Evolutionary conservation across 345 rosid genomes (phyloP), one percentile per base, ranked within the genome.

Genomic region (Eucalyptus cloeziana): DNA sequence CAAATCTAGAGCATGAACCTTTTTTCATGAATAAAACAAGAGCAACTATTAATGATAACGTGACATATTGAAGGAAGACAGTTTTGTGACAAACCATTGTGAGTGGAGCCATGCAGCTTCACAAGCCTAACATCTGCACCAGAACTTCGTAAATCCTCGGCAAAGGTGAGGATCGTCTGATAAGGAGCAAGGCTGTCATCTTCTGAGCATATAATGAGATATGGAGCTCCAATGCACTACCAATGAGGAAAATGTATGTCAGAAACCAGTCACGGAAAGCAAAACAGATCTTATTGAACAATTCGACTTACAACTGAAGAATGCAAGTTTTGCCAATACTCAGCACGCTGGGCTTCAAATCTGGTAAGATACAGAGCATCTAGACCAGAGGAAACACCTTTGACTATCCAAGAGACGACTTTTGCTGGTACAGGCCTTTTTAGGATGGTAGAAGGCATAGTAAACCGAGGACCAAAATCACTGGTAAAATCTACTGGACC

Each of bases 91-190:
- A 90, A 71, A 97, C 99, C 99, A 93, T 93, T 86, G 88, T 98
- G 99, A 90, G 94, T 92, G 87, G 99, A 95, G 90, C 93, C 92
- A 91, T 91, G 94, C 94, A 94, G 96, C 87, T 94, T 97, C 88
- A 97, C 96, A 92, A 97, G 93, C 58, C 93, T 91, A 90, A 95
- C 95, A 92, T 98, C 98, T 86, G 95, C 99, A 47, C 99, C 99
- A 80, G 93, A 93, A 88, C 93, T 95, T 91, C 91, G 97, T 51
- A 98, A 89, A 54, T 87, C 92, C 90, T 88, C 93, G 33, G 94
- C 93, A 90, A 96, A 98, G 88, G 90, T 90, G 69, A 88, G 90
- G 88, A 98, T 94, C 33, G 91, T 93, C 87, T 91, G 93, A 90
- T 90, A 93, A 2, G 97, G 96, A 31, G 97, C 98, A 79, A 94